phyloP scores from a whole-genome alignment of 768 basidiomycete species.

The Mycena amicta region DNA sequence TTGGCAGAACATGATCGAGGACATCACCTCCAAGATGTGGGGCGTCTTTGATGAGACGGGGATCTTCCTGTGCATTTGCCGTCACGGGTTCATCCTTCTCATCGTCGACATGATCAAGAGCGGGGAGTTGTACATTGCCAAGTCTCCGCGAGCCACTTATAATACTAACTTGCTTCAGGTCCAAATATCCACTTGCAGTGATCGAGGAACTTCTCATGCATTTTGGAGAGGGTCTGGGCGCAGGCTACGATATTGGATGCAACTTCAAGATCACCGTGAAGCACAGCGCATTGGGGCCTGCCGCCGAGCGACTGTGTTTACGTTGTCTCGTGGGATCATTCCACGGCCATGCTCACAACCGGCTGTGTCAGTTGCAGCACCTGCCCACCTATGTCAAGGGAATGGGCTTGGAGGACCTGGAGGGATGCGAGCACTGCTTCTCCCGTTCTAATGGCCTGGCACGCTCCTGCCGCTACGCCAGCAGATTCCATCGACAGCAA shows the following conservation, averaged over 20 bases:
- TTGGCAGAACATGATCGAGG: slow-evolving; percentile 22
- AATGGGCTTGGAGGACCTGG: slow-evolving; percentile 13
- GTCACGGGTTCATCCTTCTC: slow-evolving; percentile 36
- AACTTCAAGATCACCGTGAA: slow-evolving; percentile 14
- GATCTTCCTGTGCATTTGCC: slow-evolving; percentile 34
- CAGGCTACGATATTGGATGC: slow-evolving; percentile 22
- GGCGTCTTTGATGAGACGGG: slow-evolving; percentile 21
- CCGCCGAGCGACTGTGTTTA: not conserved
- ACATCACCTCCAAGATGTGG: slow-evolving; percentile 10
- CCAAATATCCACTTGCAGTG: slow-evolving; percentile 17
- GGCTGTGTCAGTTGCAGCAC: slow-evolving; percentile 13
- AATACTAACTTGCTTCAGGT: not conserved
- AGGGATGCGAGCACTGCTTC: slow-evolving; percentile 18
- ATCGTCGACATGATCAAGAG: no score
- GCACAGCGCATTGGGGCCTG: not conserved
- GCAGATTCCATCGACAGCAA: slow-evolving; percentile 11
- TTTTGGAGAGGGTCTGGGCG: not conserved
- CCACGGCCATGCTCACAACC: slow-evolving; percentile 19
- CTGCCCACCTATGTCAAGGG: slow-evolving; percentile 16
- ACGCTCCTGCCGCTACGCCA: slow-evolving; percentile 4
- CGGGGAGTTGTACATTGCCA: slow-evolving; percentile 37
- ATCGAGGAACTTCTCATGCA: not conserved
- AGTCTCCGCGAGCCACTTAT: not conserved
- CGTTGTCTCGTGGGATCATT: slow-evolving; percentile 4
- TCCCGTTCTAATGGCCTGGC: slow-evolving; percentile 10